Evolutionary conservation across 2,329 filamentous ascomycete species (phyloP).

Genomic region (Aschersonia sp.): DNA sequence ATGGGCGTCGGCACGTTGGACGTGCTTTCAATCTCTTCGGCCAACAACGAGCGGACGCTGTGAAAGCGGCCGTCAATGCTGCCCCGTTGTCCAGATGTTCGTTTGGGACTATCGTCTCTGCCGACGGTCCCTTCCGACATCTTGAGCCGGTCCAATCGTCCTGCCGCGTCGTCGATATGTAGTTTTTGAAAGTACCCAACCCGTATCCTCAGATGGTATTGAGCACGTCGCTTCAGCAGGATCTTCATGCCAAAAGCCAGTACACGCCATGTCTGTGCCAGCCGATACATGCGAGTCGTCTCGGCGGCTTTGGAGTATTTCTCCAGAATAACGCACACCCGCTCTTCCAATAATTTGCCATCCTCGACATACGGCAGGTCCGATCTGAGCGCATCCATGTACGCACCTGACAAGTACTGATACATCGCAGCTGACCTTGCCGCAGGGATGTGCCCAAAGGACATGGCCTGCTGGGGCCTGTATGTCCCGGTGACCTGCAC

Average conservation of each 20-base stretch:
- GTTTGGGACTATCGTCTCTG: constrained; percentile 24
- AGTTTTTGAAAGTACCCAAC: constrained; percentile 23
- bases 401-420: constrained; percentile 39
- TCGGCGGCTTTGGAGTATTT: constrained; percentile 44
- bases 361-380: constrained; percentile 28
- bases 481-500: constrained; percentile 42
- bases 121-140: constrained; percentile 13
- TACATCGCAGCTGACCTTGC: constrained; percentile 35
- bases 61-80: constrained; percentile 17
- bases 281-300: constrained; percentile 37
- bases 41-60: constrained; percentile 28
- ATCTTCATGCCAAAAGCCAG: constrained; percentile 40
- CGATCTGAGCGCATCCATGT: constrained; percentile 37
- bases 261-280: constrained; percentile 51
- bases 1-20: constrained; percentile 48
- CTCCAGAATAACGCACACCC: constrained; percentile 37
- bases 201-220: constrained; percentile 40
- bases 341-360: constrained; percentile 24
- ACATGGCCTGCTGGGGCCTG: constrained; percentile 47
- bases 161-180: constrained; percentile 13
- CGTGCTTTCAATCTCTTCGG: constrained; percentile 45
- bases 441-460: constrained; percentile 41
- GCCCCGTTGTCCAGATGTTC: constrained; percentile 12
- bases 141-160: constrained; percentile 12
- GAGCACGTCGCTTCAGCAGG: constrained; percentile 37